These are phyloP conservation scores for Neoboletus subvelutipes DNA, from an alignment of 768 basidiomycete genomes.

Conservation along the genomic window DNA sequence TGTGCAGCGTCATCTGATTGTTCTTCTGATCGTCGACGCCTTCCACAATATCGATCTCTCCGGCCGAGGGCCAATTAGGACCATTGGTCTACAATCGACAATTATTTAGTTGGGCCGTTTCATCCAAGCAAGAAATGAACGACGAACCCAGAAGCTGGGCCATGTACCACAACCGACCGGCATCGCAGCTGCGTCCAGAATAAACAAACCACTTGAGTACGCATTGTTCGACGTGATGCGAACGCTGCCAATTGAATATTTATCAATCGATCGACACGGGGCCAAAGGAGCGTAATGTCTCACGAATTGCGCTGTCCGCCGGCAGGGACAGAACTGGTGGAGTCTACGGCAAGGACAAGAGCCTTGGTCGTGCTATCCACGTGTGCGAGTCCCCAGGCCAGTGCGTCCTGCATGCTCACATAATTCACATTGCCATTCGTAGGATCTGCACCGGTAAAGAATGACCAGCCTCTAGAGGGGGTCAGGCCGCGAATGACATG, in stretches of 20 bases:
- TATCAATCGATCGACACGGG: background rate
- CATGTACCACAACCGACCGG: constrained; percentile 65
- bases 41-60: constrained; percentile 76
- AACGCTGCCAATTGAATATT: constrained; percentile 40
- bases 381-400: constrained; percentile 52
- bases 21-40: constrained; percentile 56
- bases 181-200: constrained; percentile 68
- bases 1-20: constrained; percentile 71
- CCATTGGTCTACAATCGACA: constrained; percentile 38
- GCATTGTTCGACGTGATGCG: constrained; percentile 61
- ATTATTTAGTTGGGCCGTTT: background rate
- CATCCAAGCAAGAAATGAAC: background rate
- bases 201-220: constrained; percentile 65
- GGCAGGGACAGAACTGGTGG: constrained; percentile 42
- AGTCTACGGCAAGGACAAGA: constrained; percentile 61
- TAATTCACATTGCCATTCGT: constrained; percentile 71
- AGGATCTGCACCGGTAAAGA: constrained; percentile 60
- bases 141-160: constrained; percentile 55
- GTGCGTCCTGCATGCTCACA: constrained; percentile 46
- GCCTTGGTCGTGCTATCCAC: constrained; percentile 54
- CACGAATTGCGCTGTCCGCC: constrained; percentile 56
- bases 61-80: constrained; percentile 50
- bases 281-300: constrained; percentile 13
- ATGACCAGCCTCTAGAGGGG: constrained; percentile 56
- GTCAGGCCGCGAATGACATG: background rate